Evolutionary conservation across 495 filamentous ascomycete genomes (phyloP).

Genomic region (Penicillium pulvis): DNA sequence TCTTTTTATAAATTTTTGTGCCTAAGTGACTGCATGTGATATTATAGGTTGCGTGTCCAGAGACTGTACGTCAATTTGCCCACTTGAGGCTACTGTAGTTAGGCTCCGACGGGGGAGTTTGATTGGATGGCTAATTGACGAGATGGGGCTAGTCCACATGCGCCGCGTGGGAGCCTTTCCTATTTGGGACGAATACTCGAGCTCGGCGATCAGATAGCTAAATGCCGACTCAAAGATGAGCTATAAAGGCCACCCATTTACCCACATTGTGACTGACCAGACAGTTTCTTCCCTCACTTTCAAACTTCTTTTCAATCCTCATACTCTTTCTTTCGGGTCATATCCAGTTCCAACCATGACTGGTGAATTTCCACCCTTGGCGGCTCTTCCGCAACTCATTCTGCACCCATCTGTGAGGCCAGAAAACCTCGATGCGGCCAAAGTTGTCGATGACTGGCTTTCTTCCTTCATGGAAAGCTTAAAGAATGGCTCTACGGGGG

Average conservation of each 20-base stretch:
- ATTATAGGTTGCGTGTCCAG: no score
- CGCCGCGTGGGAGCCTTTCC: not conserved
- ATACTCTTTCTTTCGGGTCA: no score
- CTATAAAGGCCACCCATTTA: not conserved
- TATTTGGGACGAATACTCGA: constrained; percentile 3
- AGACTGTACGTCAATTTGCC: no score
- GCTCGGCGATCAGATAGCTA: not conserved
- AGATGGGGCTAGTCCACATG: no score
- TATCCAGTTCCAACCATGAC: not conserved
- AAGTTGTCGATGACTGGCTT: constrained; percentile 2
- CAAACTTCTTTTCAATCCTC: no score
- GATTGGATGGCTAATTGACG: not conserved
- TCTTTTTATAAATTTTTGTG: no score
- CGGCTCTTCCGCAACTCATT: constrained; percentile 2
- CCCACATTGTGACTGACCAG: not conserved
- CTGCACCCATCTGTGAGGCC: constrained; percentile 4
- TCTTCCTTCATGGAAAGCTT: constrained; percentile 1
- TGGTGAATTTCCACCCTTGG: constrained; percentile 5
- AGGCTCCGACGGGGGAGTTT: not conserved
- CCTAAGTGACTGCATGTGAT: no score
- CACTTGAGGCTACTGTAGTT: no score
- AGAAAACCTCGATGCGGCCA: constrained; percentile 3
- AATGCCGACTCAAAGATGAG: not conserved
- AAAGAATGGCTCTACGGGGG: not conserved
- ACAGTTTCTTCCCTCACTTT: no score